phyloP scores from a whole-genome alignment of 345 rosid genomes.

The Eucalyptus regnans region DNA sequence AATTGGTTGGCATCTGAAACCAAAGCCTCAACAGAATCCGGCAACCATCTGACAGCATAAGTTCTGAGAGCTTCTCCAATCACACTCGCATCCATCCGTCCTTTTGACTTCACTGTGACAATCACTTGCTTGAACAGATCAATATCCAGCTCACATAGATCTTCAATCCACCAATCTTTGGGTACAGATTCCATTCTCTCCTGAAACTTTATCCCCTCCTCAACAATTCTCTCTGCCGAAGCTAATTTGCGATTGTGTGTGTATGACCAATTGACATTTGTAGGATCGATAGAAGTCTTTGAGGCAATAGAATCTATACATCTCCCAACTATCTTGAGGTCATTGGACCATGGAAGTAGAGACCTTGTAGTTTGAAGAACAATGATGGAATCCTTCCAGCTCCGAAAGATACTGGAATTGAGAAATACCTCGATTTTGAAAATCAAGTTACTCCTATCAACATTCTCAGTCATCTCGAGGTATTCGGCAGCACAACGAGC shows the following conservation, averaged over 20 bases:
- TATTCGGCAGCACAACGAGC: constrained; percentile 87
- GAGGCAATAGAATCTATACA: constrained; percentile 84
- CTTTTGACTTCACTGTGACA: constrained; percentile 55
- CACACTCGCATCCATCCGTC: constrained; percentile 52
- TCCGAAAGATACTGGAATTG: constrained; percentile 68
- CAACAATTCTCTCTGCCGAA: constrained; percentile 30
- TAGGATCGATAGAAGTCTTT: constrained; percentile 64
- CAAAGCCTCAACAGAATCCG: constrained; percentile 46
- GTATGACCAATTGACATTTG: constrained; percentile 78
- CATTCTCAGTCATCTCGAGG: constrained; percentile 87
- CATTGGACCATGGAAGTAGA: constrained; percentile 84
- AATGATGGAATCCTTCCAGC: constrained; percentile 95
- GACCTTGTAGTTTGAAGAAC: constrained; percentile 80
- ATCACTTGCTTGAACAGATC: constrained; percentile 66
- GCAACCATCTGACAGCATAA: constrained; percentile 76
- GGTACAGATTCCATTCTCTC: constrained; percentile 44
- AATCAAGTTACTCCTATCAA: constrained; percentile 69
- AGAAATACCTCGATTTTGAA: constrained; percentile 83
- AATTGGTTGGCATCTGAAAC: constrained; percentile 27
- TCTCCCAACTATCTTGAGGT: constrained; percentile 71
- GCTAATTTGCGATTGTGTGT: constrained; percentile 67
- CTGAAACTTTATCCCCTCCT: constrained; percentile 19
- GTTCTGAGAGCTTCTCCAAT: constrained; percentile 74
- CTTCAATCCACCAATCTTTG: constrained; percentile 98
- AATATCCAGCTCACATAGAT: constrained; percentile 71